Evolutionary conservation across 495 filamentous ascomycete species (phyloP).

Genomic region (Tuber microsphaerosporum): DNA sequence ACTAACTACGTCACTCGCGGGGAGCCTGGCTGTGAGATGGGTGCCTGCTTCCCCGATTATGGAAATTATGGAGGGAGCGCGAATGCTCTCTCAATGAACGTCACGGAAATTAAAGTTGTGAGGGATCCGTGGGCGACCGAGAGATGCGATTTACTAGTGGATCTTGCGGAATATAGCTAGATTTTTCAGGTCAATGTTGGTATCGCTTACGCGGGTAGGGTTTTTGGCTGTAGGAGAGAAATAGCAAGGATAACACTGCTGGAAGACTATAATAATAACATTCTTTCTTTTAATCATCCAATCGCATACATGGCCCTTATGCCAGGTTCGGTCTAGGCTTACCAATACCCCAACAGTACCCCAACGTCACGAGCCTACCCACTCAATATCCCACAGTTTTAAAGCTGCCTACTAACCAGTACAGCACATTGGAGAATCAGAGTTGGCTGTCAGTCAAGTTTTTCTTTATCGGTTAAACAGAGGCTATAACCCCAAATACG

Average conservation of each 20-base stretch:
- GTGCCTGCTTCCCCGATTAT: conserved; percentile 12
- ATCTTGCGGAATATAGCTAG: not conserved
- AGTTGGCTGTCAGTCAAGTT: no score
- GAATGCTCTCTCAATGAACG: conserved; percentile 23
- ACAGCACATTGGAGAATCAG: no score
- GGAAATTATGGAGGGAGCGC: conserved; percentile 10
- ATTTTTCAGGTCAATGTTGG: not conserved
- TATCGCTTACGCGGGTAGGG: not conserved
- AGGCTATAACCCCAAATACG: conserved; percentile 87
- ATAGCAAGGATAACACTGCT: not conserved
- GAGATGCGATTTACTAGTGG: conserved; percentile 21
- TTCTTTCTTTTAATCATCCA: not conserved
- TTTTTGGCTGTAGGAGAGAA: not conserved
- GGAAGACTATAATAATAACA: not conserved
- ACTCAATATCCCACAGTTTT: not conserved
- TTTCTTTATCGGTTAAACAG: conserved; percentile 86
- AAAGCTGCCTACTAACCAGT: no score
- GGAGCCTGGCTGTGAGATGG: conserved; percentile 25
- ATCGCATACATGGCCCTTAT: not conserved
- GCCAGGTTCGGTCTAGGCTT: not conserved
- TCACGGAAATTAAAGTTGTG: conserved; percentile 19
- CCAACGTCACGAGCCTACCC: not conserved
- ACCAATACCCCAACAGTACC: no score
- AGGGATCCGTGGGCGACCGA: conserved; percentile 28
- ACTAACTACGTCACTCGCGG: conserved; percentile 22